Conservation (phyloP, 129 eudicot genomes). For the Ambrosia artemisiifolia region DNA sequence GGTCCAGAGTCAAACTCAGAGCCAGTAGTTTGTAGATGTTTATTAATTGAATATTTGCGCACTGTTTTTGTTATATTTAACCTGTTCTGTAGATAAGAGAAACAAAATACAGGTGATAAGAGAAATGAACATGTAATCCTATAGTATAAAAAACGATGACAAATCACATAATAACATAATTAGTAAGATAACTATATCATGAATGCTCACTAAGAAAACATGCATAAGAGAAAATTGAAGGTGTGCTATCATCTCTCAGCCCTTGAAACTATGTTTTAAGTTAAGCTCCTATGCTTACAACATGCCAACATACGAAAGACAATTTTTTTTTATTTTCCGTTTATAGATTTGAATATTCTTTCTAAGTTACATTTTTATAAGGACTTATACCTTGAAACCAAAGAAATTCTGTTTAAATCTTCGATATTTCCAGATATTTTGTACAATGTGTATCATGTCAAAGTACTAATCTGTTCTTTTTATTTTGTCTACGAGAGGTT, state of each 20-base stretch:
- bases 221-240: constrained; percentile 12
- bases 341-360: too few species aligned
- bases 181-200: not conserved
- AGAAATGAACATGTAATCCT: constrained; percentile 14
- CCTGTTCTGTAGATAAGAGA: constrained; percentile 77
- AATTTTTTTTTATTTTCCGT: not conserved
- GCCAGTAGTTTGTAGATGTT: constrained; percentile 58
- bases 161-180: constrained; percentile 12
- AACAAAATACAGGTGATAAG: constrained; percentile 25
- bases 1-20: constrained; percentile 68
- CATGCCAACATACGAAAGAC: not conserved
- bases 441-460: not conserved
- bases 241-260: constrained; percentile 6
- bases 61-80: constrained; percentile 85
- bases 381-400: too few species aligned
- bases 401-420: not conserved
- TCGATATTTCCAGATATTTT: not conserved
- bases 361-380: too few species aligned
- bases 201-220: not conserved
- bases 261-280: not conserved
- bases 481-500: not conserved
- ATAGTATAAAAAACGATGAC: not conserved
- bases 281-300: not conserved
- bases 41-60: constrained; percentile 76
- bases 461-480: not conserved